A percentile compares a stretch with the other conserved stretches of the same genome.
Conservation (phyloP, 495 filamentous ascomycete genomes). For the Neurospora sp. region DNA sequence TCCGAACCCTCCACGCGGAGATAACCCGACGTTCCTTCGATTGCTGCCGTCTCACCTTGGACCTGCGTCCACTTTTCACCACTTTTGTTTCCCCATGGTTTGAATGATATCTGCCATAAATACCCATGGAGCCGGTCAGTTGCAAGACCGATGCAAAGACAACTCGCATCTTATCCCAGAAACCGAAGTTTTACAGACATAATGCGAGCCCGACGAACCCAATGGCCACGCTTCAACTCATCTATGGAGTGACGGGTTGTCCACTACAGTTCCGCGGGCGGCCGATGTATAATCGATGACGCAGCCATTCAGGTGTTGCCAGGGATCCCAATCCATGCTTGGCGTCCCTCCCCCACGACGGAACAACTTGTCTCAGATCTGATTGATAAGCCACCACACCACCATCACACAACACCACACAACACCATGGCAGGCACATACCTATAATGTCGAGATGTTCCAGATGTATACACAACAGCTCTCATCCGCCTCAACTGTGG, state of each 20-base stretch:
- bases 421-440: neutral
- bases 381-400: neutral
- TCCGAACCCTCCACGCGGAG: neutral
- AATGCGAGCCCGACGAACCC: neutral
- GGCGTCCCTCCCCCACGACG: neutral
- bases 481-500: neutral
- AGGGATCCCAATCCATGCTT: neutral
- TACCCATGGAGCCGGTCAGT: too few relatives aligned
- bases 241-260: neutral
- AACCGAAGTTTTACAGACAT: neutral
- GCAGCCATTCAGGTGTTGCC: neutral
- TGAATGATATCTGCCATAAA: neutral
- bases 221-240: neutral
- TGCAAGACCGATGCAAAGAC: neutral
- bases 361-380: neutral
- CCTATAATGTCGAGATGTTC: neutral
- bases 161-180: neutral
- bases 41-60: neutral
- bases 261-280: neutral
- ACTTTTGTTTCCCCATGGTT: neutral
- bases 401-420: neutral
- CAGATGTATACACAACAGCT: neutral
- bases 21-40: neutral
- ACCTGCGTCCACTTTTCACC: neutral
- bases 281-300: conserved; percentile 1